phyloP scores from a whole-genome alignment of 495 filamentous ascomycete species.

The Penicillium waksmanii region DNA sequence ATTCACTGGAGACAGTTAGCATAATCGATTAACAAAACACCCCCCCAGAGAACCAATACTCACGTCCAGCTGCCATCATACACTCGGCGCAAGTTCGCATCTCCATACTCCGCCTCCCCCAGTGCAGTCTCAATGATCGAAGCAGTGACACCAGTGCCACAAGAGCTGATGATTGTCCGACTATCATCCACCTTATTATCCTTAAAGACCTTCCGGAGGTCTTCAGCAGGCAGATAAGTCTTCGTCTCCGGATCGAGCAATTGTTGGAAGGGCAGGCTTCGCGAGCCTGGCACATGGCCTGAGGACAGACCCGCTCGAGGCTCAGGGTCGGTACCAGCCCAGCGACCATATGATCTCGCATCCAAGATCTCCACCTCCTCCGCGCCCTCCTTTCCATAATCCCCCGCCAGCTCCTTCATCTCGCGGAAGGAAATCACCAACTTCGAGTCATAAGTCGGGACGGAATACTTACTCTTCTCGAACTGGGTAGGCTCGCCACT shows the following conservation, averaged over 20 bases:
- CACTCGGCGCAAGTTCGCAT: conserved; percentile 67
- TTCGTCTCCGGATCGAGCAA: conserved; percentile 83
- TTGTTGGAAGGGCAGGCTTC: conserved; percentile 77
- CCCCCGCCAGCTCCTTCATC: conserved; percentile 73
- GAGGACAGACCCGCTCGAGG: conserved; percentile 85
- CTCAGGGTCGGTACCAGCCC: conserved; percentile 81
- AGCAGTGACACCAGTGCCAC: conserved; percentile 96
- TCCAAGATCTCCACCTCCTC: conserved; percentile 88
- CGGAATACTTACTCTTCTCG: conserved; percentile 57
- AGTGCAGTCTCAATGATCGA: conserved; percentile 88
- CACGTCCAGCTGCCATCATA: conserved; percentile 99
- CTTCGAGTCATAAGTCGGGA: conserved; percentile 55
- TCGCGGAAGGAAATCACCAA: conserved; percentile 75
- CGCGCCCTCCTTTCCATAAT: conserved; percentile 75
- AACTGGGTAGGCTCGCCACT: conserved; percentile 69
- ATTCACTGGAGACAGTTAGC: conserved; percentile 59
- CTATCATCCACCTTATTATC: conserved; percentile 73
- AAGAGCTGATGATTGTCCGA: conserved; percentile 86
- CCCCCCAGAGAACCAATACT: conserved; percentile 45
- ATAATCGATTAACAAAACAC: conserved; percentile 5
- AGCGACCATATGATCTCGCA: conserved; percentile 79
- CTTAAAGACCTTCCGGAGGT: conserved; percentile 77
- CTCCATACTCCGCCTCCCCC: conserved; percentile 72
- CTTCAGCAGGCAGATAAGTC: conserved; percentile 69
- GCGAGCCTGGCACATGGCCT: conserved; percentile 89